Base-by-base conservation (phyloP, 2,329 filamentous ascomycete species). In the Fusarium dimerum region DNA sequence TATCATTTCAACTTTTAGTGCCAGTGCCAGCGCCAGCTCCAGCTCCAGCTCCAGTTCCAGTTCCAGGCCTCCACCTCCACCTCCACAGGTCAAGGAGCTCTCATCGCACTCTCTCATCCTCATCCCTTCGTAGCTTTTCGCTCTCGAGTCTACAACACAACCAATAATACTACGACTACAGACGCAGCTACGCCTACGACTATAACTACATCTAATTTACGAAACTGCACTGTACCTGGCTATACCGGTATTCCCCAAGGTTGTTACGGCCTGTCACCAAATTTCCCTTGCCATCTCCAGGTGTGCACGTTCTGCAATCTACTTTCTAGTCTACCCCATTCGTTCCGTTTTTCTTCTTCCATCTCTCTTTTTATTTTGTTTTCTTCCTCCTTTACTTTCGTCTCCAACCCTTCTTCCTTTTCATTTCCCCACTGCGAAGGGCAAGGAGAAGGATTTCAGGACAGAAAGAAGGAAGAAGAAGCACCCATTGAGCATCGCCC, bases 231-330 rank as follows among this genome's bases (percentile, higher is more conserved):
- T 26, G 20, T 26, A 26, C 20, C 20, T 26, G 20, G 20, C 7
- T n/a, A n/a, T n/a, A n/a, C n/a, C n/a, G n/a, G 7, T 26, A 26
- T 26, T 26, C 20, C 7, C 9, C 32, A 36, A 36, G 32, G 32
- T 36, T 12, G 10, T 10, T 36, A 10, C 32, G 9, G 32, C 10
- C 32, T 36, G 32, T 36, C 32, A 36, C 59, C 59, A 66, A 64
- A 66, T 66, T 60, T 66, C 58, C 66, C 63, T 57, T 66, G 61
- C 54, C 66, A 66, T 66, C 63, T 66, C 63, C 61, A 64, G 63
- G 49, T 54, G 48, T 49, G 54, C 48, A 36, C 32, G 48, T 36
- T 36, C 32, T 36, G 32, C 32, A 36, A 36, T 12, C 10, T 15
- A 36, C 10, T 36, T 15, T 36, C 13, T 26, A 26, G 20, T 36